Base-by-base conservation (phyloP, 106 monocot genomes). In the Dioscorea dumetorum region DNA sequence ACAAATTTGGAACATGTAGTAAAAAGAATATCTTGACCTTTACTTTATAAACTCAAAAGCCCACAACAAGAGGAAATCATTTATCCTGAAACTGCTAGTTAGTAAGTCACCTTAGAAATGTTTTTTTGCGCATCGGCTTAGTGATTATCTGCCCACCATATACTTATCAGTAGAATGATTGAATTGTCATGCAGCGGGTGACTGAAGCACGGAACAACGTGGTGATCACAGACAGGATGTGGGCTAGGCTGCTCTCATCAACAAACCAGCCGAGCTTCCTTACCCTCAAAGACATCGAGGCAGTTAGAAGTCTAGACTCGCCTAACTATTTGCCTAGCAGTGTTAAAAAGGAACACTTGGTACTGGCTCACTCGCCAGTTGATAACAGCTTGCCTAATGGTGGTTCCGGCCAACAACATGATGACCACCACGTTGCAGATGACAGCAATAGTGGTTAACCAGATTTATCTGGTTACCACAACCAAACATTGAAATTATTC, bases 211-310 rank as follows among this genome's bases (percentile, higher is more conserved):
- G 68, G 54, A 87, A 87, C 64, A 83, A 83, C 61, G 87, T 87
- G 24, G 83, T 83, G 59, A 87, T 83, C 56, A 87, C 87, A 3
- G 87, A 87, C 65, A 77, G 87, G 61, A 87, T 87, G 87, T 83
- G 87, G 87, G 87, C 87, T 4, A 80, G 87, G 80, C 74, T 87
- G n/a, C 77, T 87, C 19, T 82, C 80, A 17, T 87, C 87, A 33
- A 87, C 87, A 17, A 87, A 87, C 61, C 87, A 87, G 35, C 83
- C 87, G 5, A 83, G 87, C 58, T 87, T 87, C 61, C 71, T 87
- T 0, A 72, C 64, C 72, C 62, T 63, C 0, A 67, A 80, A 61
- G 64, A 64, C n/a, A 54, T 86, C 12, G 77, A 77, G 24, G 74
- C 80, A 9, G 20, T 66, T 5, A 76, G 67, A 56, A 71, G 74